Evolutionary conservation across 106 monocot genomes (phyloP).

Genomic region (Allium sativum): DNA sequence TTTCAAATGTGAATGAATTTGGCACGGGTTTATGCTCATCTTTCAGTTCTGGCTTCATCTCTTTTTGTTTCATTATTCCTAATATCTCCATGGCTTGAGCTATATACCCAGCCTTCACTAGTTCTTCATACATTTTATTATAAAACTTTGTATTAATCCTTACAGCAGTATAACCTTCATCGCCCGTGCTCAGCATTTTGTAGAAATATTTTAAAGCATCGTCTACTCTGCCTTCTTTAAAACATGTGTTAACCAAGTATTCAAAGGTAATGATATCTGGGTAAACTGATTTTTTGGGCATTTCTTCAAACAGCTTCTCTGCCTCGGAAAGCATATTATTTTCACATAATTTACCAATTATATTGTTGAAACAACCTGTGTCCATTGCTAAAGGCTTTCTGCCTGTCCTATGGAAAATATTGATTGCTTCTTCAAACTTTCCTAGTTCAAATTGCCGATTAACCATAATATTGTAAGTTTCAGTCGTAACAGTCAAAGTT

Average conservation of each 20-base stretch:
- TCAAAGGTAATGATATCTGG: slow-evolving; percentile 56
- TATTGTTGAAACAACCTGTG: slow-evolving; percentile 76
- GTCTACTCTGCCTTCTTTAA: slow-evolving; percentile 39
- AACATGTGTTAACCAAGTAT: slow-evolving; percentile 55
- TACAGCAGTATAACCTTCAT: slow-evolving; percentile 19
- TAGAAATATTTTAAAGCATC: slow-evolving; percentile 62
- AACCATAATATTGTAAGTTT: slow-evolving; percentile 92
- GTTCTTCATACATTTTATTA: slow-evolving; percentile 65
- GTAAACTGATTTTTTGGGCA: slow-evolving; percentile 54
- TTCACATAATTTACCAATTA: slow-evolving; percentile 81
- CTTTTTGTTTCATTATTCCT: slow-evolving; percentile 28
- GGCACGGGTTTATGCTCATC: neutral
- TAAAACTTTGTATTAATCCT: slow-evolving; percentile 45
- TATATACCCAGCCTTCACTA: slow-evolving; percentile 43
- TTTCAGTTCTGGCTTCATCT: neutral
- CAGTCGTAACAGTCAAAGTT: slow-evolving; percentile 52
- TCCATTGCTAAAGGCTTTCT: slow-evolving; percentile 70
- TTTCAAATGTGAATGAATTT: slow-evolving; percentile 14
- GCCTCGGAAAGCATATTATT: slow-evolving; percentile 54
- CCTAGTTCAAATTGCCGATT: slow-evolving; percentile 66
- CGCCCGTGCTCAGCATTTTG: slow-evolving; percentile 33
- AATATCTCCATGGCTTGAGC: slow-evolving; percentile 48
- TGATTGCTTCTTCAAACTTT: slow-evolving; percentile 60
- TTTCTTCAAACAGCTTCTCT: slow-evolving; percentile 65
- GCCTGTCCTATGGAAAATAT: slow-evolving; percentile 61